These are phyloP conservation scores for Limnanthes douglasii DNA, from an alignment of 345 rosid genomes.

Conservation along the genomic window DNA sequence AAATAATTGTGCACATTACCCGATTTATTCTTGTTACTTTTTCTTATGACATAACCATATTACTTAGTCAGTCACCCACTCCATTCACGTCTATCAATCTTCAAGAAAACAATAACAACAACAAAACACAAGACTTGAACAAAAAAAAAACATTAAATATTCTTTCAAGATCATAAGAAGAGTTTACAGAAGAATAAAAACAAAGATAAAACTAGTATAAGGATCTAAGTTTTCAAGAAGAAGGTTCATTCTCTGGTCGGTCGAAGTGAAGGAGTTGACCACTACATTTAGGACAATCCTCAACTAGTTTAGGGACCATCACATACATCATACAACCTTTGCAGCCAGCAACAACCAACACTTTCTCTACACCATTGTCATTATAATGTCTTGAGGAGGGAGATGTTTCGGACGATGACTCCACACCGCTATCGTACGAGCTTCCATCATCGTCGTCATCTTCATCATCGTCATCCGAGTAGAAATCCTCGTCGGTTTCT, in stretches of 20 bases:
- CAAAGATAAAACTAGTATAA: too few species aligned
- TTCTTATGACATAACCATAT: too few species aligned
- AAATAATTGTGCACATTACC: too few species aligned
- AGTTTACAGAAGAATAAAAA: too few species aligned
- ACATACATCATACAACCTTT: conserved; percentile 83
- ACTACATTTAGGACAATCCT: conserved; percentile 72
- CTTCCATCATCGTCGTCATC: conserved; percentile 30
- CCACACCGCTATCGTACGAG: conserved; percentile 52
- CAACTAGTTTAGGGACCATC: conserved; percentile 77
- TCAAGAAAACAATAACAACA: too few species aligned
- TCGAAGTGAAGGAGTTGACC: conserved; percentile 78
- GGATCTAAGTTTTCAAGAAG: too few species aligned
- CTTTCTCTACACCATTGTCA: conserved; percentile 16
- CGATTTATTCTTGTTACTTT: too few species aligned
- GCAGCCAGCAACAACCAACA: conserved; percentile 90
- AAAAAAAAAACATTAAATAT: too few species aligned
- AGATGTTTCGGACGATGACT: conserved; percentile 51
- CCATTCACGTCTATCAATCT: too few species aligned
- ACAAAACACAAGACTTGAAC: too few species aligned
- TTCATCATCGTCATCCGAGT: conserved; percentile 30
- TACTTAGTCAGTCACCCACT: too few species aligned
- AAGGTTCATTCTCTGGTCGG: conserved; percentile 29
- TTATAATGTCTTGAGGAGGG: conserved; percentile 24
- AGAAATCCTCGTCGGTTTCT: conserved; percentile 22
- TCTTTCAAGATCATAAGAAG: too few species aligned